Conservation (phyloP, 306 rosid genomes). For the Vachellia pachyceras region DNA sequence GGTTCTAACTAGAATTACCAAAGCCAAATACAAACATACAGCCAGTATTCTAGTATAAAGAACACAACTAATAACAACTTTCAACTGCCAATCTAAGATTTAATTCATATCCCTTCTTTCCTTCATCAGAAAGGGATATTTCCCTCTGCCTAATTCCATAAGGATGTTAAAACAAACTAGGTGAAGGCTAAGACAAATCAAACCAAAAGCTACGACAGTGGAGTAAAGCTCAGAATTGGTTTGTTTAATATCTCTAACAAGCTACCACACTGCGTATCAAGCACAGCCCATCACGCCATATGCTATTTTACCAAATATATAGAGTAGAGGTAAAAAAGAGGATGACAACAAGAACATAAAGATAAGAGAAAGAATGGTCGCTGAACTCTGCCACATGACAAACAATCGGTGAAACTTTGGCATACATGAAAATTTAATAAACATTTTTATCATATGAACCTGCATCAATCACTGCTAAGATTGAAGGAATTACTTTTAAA, state of each 20-base stretch:
- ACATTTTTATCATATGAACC: neutral
- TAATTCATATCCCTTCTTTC: neutral
- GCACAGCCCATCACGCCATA: no score
- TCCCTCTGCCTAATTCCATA: neutral
- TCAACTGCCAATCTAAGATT: neutral
- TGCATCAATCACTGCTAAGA: neutral
- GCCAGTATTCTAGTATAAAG: neutral
- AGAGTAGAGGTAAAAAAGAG: neutral
- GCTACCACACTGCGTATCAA: neutral
- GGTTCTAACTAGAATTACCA: neutral
- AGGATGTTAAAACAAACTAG: neutral
- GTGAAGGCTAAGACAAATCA: neutral
- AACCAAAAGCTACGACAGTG: neutral
- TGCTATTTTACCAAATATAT: no score
- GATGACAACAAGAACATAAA: neutral
- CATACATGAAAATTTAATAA: neutral
- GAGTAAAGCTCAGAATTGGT: no score
- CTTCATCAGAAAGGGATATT: neutral
- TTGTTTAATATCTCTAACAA: neutral
- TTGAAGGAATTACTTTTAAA: neutral
- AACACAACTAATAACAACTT: neutral
- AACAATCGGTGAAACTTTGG: neutral
- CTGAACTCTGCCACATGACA: neutral
- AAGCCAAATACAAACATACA: neutral
- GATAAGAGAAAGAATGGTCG: neutral